Evolutionary conservation across 352 stramenopile species (phyloP).

Genomic region (Phytophthora pluvialis): DNA sequence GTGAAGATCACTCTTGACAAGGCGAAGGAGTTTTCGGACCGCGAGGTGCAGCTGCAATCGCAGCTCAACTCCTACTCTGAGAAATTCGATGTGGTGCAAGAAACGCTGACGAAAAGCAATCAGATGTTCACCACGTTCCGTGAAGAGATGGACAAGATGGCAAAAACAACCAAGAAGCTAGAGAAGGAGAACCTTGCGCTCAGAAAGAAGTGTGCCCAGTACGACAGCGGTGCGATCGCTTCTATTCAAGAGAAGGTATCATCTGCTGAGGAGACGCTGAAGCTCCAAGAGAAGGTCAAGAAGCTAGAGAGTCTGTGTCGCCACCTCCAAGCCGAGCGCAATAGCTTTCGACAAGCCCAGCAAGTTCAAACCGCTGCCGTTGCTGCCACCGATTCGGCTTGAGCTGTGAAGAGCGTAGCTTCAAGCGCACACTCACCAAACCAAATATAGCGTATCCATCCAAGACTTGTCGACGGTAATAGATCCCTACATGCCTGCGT

Average conservation of each 20-base stretch:
- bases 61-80: constrained; percentile 87
- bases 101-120: constrained; percentile 88
- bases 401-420: constrained; percentile 3
- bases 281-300: constrained; percentile 82
- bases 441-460: constrained; percentile 33
- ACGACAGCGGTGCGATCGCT: constrained; percentile 79
- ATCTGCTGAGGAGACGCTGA: constrained; percentile 64
- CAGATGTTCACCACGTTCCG: constrained; percentile 87
- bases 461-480: constrained; percentile 35
- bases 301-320: constrained; percentile 86
- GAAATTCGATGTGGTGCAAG: constrained; percentile 86
- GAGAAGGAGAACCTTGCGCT: constrained; percentile 87
- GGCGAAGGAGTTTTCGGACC: constrained; percentile 80
- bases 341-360: constrained; percentile 48
- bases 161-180: constrained; percentile 86
- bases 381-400: constrained; percentile 36
- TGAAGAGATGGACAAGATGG: constrained; percentile 90
- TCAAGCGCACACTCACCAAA: background rate
- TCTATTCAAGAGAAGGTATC: constrained; percentile 79
- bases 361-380: constrained; percentile 25
- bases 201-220: constrained; percentile 83
- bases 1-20: constrained; percentile 84
- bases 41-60: constrained; percentile 73
- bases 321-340: constrained; percentile 82
- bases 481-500: constrained; percentile 23